Evolutionary conservation across 495 filamentous ascomycete genomes (phyloP).

Genomic region (Tricharina praecox): DNA sequence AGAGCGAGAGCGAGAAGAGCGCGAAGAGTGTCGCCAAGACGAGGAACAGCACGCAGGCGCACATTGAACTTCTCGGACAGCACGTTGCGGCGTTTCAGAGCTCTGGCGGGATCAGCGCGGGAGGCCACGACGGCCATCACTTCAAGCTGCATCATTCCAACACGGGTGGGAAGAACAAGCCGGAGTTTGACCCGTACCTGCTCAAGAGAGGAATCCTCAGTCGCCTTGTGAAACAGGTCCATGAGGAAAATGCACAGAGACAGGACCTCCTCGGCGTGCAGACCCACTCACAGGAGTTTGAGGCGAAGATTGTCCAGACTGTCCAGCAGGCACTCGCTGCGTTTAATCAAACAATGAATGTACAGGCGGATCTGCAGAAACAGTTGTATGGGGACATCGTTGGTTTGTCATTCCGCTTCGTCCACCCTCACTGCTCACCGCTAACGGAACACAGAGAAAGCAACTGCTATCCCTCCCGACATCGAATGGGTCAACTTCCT

Average conservation of each 20-base stretch:
- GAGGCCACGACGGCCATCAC: background rate
- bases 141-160: background rate
- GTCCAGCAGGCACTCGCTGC: slow-evolving; percentile 64
- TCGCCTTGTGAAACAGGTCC: slow-evolving; percentile 73
- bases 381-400: slow-evolving; percentile 72
- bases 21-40: slow-evolving; percentile 85
- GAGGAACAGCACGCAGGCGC: slow-evolving; percentile 71
- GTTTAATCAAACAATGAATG: slow-evolving; percentile 58
- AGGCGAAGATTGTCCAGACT: slow-evolving; percentile 67
- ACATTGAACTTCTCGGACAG: slow-evolving; percentile 84
- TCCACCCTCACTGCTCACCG: background rate
- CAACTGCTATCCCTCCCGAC: slow-evolving; percentile 47
- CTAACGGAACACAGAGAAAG: background rate
- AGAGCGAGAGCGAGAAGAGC: slow-evolving; percentile 64
- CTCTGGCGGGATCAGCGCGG: slow-evolving; percentile 7
- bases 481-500: slow-evolving; percentile 86
- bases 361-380: slow-evolving; percentile 65
- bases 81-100: slow-evolving; percentile 61
- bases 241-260: slow-evolving; percentile 86
- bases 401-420: slow-evolving; percentile 13
- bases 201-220: slow-evolving; percentile 64
- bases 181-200: slow-evolving; percentile 71
- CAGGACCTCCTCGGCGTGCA: slow-evolving; percentile 81
- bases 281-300: slow-evolving; percentile 73
- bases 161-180: slow-evolving; percentile 36